These are phyloP conservation scores for Fremontodendron californicum DNA, from an alignment of 345 rosid genomes.

Conservation along the genomic window DNA sequence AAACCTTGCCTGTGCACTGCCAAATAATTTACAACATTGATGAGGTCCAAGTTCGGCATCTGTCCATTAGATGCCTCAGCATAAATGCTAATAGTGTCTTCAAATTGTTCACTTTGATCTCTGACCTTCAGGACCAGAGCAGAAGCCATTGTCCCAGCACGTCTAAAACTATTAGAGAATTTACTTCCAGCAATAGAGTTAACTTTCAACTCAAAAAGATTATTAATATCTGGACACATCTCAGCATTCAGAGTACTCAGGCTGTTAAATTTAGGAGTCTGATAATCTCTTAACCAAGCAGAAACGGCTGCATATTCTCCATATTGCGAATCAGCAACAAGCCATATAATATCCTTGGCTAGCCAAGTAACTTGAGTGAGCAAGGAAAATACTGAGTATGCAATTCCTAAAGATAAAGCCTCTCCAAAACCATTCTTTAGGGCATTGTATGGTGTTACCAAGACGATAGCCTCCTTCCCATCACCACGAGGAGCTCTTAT, in stretches of 20 bases:
- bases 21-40: conserved; percentile 83
- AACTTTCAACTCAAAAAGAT: conserved; percentile 17
- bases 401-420: conserved; percentile 60
- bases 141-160: conserved; percentile 87
- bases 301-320: conserved; percentile 82
- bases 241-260: conserved; percentile 22
- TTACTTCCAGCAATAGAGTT: conserved; percentile 22
- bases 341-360: conserved; percentile 89
- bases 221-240: conserved; percentile 24
- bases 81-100: conserved; percentile 64
- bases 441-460: conserved; percentile 81
- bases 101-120: conserved; percentile 40
- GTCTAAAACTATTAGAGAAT: conserved; percentile 47
- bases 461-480: conserved; percentile 86
- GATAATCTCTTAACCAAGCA: conserved; percentile 87
- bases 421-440: conserved; percentile 42
- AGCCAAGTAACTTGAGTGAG: conserved; percentile 84
- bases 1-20: conserved; percentile 90
- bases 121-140: conserved; percentile 85
- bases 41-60: conserved; percentile 96
- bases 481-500: conserved; percentile 95
- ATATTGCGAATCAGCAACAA: conserved; percentile 74
- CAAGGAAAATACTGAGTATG: conserved; percentile 70
- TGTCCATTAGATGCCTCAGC: conserved; percentile 98
- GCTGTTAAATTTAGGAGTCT: conserved; percentile 53